Evolutionary conservation across 2,329 filamentous ascomycete genomes (phyloP).

Genomic region (Fusarium poae): DNA sequence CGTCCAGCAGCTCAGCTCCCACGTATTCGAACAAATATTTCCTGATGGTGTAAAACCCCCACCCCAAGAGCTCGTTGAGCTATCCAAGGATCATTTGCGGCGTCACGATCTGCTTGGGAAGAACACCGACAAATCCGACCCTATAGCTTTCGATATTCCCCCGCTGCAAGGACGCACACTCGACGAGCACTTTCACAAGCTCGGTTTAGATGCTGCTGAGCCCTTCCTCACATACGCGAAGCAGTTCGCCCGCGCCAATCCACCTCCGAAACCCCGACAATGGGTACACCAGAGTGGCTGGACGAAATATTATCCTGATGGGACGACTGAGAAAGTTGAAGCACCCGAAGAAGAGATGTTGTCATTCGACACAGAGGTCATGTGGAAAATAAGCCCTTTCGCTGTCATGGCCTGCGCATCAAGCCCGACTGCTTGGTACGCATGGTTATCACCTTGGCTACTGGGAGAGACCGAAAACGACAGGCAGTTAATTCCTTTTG

Average conservation of each 20-base stretch:
- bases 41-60: conserved; percentile 67
- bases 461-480: conserved; percentile 82
- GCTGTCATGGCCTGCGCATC: conserved; percentile 97
- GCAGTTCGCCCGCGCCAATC: conserved; percentile 73
- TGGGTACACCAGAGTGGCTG: conserved; percentile 88
- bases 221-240: conserved; percentile 84
- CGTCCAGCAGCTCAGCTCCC: conserved; percentile 89
- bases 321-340: conserved; percentile 76
- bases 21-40: conserved; percentile 89
- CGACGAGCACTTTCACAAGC: conserved; percentile 93
- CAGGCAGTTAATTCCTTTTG: conserved; percentile 87
- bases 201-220: conserved; percentile 88
- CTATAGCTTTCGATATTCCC: conserved; percentile 90
- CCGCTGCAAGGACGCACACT: conserved; percentile 81
- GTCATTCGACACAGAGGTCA: conserved; percentile 95
- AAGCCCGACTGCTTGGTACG: conserved; percentile 93
- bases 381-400: conserved; percentile 93
- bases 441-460: conserved; percentile 96
- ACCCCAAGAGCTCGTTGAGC: conserved; percentile 78
- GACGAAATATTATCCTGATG: conserved; percentile 90
- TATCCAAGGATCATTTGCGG: conserved; percentile 84
- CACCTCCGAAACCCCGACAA: conserved; percentile 71
- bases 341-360: conserved; percentile 85
- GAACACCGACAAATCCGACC: conserved; percentile 80
- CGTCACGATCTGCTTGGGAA: conserved; percentile 92